Conservation (phyloP, 345 rosid genomes). For the Anastatica hierochuntica region DNA sequence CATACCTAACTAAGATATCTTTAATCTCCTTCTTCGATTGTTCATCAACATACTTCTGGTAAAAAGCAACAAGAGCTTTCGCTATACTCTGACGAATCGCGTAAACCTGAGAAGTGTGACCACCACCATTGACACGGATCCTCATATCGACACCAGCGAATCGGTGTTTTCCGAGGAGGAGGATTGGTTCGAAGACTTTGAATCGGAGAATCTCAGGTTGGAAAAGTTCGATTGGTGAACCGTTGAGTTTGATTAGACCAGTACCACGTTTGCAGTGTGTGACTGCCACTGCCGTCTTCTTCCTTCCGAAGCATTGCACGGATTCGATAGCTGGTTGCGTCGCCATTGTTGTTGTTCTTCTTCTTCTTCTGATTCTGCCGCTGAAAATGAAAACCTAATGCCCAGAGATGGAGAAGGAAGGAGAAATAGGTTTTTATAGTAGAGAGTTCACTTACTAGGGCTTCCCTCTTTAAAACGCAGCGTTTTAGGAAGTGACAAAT, state of each 20-base stretch:
- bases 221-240: no score
- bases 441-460: conserved; percentile 8
- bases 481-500: no score
- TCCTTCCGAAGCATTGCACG: conserved; percentile 77
- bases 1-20: no score
- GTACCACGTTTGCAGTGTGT: no score
- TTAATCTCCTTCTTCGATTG: conserved; percentile 87
- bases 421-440: neutral
- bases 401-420: neutral
- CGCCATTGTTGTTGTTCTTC: conserved; percentile 19
- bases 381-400: conserved; percentile 19
- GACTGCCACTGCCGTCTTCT: no score
- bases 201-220: conserved; percentile 73
- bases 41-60: conserved; percentile 85
- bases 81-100: conserved; percentile 92
- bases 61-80: conserved; percentile 71
- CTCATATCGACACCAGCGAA: conserved; percentile 77
- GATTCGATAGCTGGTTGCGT: conserved; percentile 25
- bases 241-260: no score
- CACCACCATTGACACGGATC: conserved; percentile 84
- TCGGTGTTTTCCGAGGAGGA: conserved; percentile 67
- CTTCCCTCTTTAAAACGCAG: conserved; percentile 8
- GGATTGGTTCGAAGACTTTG: conserved; percentile 70
- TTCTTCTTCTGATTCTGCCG: neutral
- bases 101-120: conserved; percentile 85